Evolutionary conservation across 177 flowering plant species (phyloP).

Genomic region (Vitis hybrid): DNA sequence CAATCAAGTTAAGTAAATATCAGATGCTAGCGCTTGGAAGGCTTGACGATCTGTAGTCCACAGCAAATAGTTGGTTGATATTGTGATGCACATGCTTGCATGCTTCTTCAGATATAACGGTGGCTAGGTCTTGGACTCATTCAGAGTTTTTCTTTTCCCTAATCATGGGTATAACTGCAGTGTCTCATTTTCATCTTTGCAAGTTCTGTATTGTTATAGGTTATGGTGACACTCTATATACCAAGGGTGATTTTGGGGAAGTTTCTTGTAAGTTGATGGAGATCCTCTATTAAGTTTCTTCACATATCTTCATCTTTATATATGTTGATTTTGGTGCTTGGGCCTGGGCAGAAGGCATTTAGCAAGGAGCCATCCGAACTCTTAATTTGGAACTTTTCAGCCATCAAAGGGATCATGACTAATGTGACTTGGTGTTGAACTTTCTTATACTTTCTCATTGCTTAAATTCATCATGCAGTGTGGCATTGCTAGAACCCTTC

Average conservation of each 20-base stretch:
- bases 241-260: not conserved
- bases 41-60: too few relatives aligned
- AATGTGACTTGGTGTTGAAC: not conserved
- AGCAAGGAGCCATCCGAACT: not conserved
- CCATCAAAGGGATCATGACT: too few relatives aligned
- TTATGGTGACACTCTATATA: slow-evolving; percentile 1
- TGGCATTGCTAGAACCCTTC: too few relatives aligned
- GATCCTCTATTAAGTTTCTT: not conserved
- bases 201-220: slow-evolving; percentile 13
- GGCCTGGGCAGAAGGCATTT: slow-evolving; percentile 8
- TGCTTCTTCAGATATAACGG: slow-evolving; percentile 2
- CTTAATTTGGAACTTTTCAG: not conserved
- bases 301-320: not conserved
- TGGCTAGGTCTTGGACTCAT: not conserved
- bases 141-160: not conserved
- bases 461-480: not conserved
- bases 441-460: not conserved
- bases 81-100: too few relatives aligned
- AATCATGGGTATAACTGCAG: not conserved
- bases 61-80: too few relatives aligned
- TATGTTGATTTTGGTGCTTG: not conserved
- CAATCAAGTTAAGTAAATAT: too few relatives aligned
- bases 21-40: too few relatives aligned
- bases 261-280: slow-evolving; percentile 1
- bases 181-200: not conserved